Conservation (phyloP, 495 filamentous ascomycete genomes). For the Neurospora sp. region DNA sequence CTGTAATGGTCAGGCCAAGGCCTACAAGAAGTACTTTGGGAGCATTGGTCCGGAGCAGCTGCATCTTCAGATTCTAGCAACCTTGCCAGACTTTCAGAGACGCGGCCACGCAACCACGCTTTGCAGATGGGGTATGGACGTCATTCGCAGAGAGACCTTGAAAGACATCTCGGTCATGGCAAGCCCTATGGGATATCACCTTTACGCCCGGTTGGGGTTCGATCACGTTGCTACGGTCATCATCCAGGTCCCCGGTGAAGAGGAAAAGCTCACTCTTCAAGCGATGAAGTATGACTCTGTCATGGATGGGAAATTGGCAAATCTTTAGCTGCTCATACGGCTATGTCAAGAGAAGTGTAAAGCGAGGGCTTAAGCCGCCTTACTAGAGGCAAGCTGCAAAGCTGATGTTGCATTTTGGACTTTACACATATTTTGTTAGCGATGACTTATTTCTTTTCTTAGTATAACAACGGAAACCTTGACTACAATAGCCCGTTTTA, state of each 20-base stretch:
- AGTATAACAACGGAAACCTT: background rate
- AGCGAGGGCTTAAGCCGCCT: background rate
- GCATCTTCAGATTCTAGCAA: constrained; percentile 27
- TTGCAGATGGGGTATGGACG: constrained; percentile 24
- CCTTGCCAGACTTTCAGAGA: constrained; percentile 21
- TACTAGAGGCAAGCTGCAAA: background rate
- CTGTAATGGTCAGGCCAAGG: constrained; percentile 15
- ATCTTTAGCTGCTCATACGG: background rate
- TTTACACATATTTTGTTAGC: background rate
- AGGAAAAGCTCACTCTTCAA: constrained; percentile 20
- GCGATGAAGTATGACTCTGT: constrained; percentile 26
- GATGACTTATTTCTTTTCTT: background rate
- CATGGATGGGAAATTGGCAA: background rate
- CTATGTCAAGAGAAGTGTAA: background rate
- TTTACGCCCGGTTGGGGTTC: constrained; percentile 24
- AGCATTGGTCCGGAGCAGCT: constrained; percentile 22
- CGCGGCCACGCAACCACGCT: constrained; percentile 24
- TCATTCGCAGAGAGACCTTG: constrained; percentile 10
- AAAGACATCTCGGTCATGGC: constrained; percentile 24
- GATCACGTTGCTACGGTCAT: constrained; percentile 10
- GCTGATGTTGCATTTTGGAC: background rate
- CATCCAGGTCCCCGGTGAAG: constrained; percentile 23
- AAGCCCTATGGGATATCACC: constrained; percentile 28
- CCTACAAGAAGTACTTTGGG: constrained; percentile 18
- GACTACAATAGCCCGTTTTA: background rate